phyloP scores from a whole-genome alignment of 192 early-diverging fungal species.

The Dispira simplex region DNA sequence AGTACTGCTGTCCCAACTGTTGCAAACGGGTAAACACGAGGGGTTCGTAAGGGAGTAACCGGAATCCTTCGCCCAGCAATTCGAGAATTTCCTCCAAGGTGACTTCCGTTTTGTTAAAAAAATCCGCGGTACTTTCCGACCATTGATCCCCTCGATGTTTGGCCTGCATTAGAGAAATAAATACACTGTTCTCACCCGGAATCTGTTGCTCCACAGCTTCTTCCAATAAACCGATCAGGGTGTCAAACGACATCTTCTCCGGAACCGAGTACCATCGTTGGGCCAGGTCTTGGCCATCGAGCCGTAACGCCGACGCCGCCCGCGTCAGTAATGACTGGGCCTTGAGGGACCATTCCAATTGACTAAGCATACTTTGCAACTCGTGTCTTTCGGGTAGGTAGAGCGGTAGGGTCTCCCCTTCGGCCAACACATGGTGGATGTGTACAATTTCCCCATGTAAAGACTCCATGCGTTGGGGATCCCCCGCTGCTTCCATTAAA shows the following conservation, averaged over 20 bases:
- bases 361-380: background rate
- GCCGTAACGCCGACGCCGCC: slow-evolving; percentile 2
- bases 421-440: slow-evolving; percentile 17
- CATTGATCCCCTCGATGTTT: slow-evolving; percentile 14
- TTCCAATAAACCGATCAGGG: slow-evolving; percentile 17
- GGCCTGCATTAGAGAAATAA: slow-evolving; percentile 17
- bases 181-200: slow-evolving; percentile 17
- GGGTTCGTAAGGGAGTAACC: slow-evolving; percentile 14
- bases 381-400: slow-evolving; percentile 5
- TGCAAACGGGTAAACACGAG: slow-evolving; percentile 17
- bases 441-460: slow-evolving; percentile 29
- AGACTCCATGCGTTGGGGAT: slow-evolving; percentile 25
- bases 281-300: background rate
- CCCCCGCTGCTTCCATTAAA: background rate
- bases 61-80: slow-evolving; percentile 15
- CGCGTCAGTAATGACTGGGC: slow-evolving; percentile 5
- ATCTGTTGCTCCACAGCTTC: slow-evolving; percentile 21
- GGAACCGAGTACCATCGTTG: background rate
- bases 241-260: slow-evolving; percentile 2
- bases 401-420: slow-evolving; percentile 13
- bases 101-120: slow-evolving; percentile 15
- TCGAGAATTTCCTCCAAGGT: slow-evolving; percentile 19
- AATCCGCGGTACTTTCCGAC: slow-evolving; percentile 13
- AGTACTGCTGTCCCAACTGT: slow-evolving; percentile 15
- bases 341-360: background rate